Base-by-base conservation (phyloP, 176 grass and related monocot species). In the Guadua angustifolia region DNA sequence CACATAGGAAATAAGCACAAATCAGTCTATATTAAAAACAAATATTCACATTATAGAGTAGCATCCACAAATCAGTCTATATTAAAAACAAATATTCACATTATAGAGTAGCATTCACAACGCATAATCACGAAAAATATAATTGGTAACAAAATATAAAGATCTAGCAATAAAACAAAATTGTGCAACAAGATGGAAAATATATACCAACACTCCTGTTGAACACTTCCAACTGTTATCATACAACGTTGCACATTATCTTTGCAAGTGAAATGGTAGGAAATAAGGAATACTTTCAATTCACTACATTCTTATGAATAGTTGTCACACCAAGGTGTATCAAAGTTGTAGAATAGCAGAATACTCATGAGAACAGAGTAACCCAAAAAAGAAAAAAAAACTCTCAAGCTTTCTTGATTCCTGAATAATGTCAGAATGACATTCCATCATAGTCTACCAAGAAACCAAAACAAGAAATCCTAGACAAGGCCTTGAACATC, bases 331-430 rank as follows among this genome's bases (percentile, higher is more conserved):
- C 76, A 67, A 50, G 71, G 52, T 77, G 44, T 49, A 81, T 29
- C 29, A 29, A 40, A 67, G 46, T 43, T 39, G 5, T 35, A 67
- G 44, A 68, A 43, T 17, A 50, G 8, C 17, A 10, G 33, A n/a
- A n/a, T 33, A 79, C 59, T 60, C 69, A 14, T 21, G 61, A 75
- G 52, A 40, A 59, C 32, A 75, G 32, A 87, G 29, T 82, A 82
- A 9, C 26, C 43, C 56, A 16, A 47, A 62, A 21, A 40, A 12
- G 4, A 11, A 15, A 46, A n/a, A n/a, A 9, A n/a, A 3, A 19
- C 2, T 75, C 43, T 74, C 55, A 64, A 74, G 43, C 43, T 83
- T 22, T 83, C 40, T 72, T 73, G 45, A 43, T 14, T 57, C 55
- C 36, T 42, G 26, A 77, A 26, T 15, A 44, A 60, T 22, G 53